Evolutionary conservation across 257 asterid species (phyloP), one percentile per base, ranked within the genome.

Genomic region (Cinchona pubescens): DNA sequence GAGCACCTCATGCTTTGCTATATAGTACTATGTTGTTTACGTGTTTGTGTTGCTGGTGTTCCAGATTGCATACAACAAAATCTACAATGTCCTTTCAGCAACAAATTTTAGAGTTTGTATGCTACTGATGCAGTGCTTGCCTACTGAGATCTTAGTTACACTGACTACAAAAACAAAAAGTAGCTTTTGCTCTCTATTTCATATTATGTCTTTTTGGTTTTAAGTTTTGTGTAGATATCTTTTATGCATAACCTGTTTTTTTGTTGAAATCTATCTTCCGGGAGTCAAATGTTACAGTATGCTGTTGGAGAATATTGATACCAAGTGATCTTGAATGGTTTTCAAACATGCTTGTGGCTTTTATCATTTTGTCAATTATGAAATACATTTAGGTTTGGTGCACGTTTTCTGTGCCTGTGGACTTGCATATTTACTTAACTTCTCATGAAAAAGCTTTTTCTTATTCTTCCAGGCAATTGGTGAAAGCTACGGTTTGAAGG

Each of bases 381-480:
- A 27, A 42, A 12, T 34, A n/a, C 27, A 65, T 65, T 15, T 9
- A 40, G 37, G 23, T 16, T 19, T n/a, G 23, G 23, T 32, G 46
- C 11, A 35, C 25, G 8, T 27, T 43, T 73, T 61, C 29, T 49
- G 30, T 60, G 4, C 66, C 38, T 72, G 25, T 27, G n/a, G 5
- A 32, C 21, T 27, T 27, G 12, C 21, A 16, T 60, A 30, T 13
- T 34, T 21, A 14, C 53, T 59, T 27, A 23, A 19, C n/a, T 35
- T n/a, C n/a, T n/a, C n/a, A n/a, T n/a, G n/a, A 1, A 71, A 65
- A 14, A 68, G 11, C 27, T 27, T 75, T 46, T 78, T 78, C 72
- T 70, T 56, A n/a, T 38, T 74, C 30, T 79, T 80, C 83, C 92
- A 92, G 99, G 97, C 96, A 70, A 87, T 92, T 65, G 90, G 97